Percentiles rank a stretch among this genome's conserved stretches.
Conservation (phyloP, 192 early-diverging fungal genomes). For the Backusella macrospora region DNA sequence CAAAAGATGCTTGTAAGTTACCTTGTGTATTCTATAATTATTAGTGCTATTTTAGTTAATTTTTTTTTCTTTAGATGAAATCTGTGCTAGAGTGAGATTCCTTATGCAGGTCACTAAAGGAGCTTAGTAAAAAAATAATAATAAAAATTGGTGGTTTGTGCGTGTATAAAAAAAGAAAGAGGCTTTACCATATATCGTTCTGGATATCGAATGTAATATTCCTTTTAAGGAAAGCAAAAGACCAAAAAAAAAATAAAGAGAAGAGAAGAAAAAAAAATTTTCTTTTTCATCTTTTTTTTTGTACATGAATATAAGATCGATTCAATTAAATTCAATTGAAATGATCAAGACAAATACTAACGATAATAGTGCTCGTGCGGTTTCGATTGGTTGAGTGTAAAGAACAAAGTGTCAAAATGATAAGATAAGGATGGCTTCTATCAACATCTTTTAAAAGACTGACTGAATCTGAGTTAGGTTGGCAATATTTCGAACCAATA, state of each 20-base stretch:
- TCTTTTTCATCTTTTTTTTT: background rate
- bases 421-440: too few species aligned
- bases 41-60: background rate
- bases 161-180: background rate
- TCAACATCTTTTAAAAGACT: too few species aligned
- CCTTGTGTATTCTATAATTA: background rate
- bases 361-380: too few species aligned
- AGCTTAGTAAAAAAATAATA: slow-evolving; percentile 8
- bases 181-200: background rate
- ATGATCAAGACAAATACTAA: too few species aligned
- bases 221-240: background rate
- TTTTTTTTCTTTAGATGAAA: slow-evolving; percentile 31
- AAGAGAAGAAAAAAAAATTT: background rate
- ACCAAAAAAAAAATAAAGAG: background rate
- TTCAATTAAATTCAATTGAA: too few species aligned
- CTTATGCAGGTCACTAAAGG: slow-evolving; percentile 37
- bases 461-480: background rate
- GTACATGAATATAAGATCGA: too few species aligned
- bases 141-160: background rate
- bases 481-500: background rate
- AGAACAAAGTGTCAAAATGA: too few species aligned
- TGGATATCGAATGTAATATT: background rate
- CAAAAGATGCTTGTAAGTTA: slow-evolving; percentile 67
- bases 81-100: slow-evolving; percentile 39
- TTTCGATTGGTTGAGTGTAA: too few species aligned